Conservation (phyloP, 2,329 filamentous ascomycete genomes). For the Trichoderma sp. region DNA sequence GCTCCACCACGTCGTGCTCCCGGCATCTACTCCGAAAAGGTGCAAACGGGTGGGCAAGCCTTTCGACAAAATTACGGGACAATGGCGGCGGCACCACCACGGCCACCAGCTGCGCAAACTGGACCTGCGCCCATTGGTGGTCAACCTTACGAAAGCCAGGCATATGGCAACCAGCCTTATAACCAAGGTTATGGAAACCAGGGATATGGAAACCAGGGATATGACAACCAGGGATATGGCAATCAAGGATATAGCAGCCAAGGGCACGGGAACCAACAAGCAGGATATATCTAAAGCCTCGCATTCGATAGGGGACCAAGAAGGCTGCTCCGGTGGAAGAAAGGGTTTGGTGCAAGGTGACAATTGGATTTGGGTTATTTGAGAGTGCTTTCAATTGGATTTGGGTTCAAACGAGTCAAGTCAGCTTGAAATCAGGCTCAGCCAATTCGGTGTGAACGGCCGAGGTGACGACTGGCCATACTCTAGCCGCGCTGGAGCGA, state of each 20-base stretch:
- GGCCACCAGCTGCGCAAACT: slow-evolving; percentile 9
- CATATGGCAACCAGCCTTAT: background rate
- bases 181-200: background rate
- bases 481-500: background rate
- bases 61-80: slow-evolving; percentile 52
- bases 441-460: background rate
- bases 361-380: background rate
- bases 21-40: slow-evolving; percentile 71
- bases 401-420: background rate
- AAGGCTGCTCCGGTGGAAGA: background rate
- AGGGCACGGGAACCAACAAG: background rate
- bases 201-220: background rate
- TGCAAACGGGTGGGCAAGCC: slow-evolving; percentile 69
- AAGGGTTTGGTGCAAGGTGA: background rate
- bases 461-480: background rate
- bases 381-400: background rate
- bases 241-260: background rate
- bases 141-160: slow-evolving; percentile 1
- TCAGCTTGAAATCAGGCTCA: background rate
- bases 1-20: slow-evolving; percentile 61
- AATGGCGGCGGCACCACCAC: slow-evolving; percentile 43
- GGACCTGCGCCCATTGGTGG: background rate
- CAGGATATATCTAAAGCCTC: background rate
- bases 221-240: background rate
- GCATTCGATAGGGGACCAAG: background rate